Conservation (phyloP, 768 basidiomycete species). For the Boletus subcaerulescens region DNA sequence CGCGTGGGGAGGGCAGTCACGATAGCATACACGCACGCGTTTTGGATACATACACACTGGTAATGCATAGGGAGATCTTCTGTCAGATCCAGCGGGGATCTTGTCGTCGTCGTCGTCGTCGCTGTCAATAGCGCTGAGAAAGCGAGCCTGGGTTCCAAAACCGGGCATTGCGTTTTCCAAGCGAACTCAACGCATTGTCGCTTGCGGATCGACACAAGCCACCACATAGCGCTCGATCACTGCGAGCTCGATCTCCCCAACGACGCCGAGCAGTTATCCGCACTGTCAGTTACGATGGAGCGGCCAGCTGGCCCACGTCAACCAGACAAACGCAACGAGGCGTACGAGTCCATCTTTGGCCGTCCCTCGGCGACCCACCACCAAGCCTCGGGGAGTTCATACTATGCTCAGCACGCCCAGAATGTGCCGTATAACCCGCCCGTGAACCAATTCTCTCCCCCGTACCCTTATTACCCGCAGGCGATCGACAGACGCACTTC, state of each 20-base stretch:
- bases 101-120: not conserved
- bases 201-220: slow-evolving; percentile 1
- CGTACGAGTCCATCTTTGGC: slow-evolving; percentile 87
- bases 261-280: slow-evolving; percentile 3
- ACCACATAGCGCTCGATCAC: not conserved
- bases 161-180: slow-evolving; percentile 16
- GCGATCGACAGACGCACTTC: slow-evolving; percentile 48
- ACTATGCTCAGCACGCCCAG: slow-evolving; percentile 18
- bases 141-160: slow-evolving; percentile 20
- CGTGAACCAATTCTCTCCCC: slow-evolving; percentile 34
- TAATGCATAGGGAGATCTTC: slow-evolving; percentile 1
- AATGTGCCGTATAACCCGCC: slow-evolving; percentile 19
- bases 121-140: not conserved
- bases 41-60: not conserved
- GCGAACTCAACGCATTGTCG: not conserved
- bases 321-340: slow-evolving; percentile 72
- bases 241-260: no score
- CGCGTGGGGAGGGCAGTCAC: slow-evolving; percentile 22
- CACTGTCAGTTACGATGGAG: slow-evolving; percentile 38
- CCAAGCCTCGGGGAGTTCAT: slow-evolving; percentile 20
- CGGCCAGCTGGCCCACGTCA: slow-evolving; percentile 57
- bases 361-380: slow-evolving; percentile 63
- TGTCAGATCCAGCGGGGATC: no score
- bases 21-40: slow-evolving; percentile 1
- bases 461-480: slow-evolving; percentile 40